A percentile compares a stretch with the other conserved stretches of the same genome.
These are phyloP conservation scores for Zizania latifolia DNA, from an alignment of 176 grass and related monocot genomes.

Conservation along the genomic window DNA sequence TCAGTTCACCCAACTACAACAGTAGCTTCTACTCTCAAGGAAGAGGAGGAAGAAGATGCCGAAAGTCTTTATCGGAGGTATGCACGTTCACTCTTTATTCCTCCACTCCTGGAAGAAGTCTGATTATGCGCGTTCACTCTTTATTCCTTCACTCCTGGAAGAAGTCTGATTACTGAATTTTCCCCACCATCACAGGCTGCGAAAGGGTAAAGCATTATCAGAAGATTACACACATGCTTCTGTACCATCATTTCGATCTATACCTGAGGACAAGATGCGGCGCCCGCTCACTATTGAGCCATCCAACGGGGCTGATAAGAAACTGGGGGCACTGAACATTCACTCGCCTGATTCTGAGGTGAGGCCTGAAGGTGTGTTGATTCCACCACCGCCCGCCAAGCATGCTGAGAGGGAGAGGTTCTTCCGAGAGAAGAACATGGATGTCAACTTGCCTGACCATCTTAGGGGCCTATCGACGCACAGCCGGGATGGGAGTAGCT, in stretches of 20 bases:
- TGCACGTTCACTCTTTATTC: neutral
- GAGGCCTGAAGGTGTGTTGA: conserved; percentile 27
- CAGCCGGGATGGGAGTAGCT: conserved; percentile 60
- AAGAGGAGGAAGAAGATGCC: conserved; percentile 77
- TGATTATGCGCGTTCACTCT: neutral
- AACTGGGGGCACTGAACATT: conserved; percentile 19
- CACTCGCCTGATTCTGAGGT: conserved; percentile 20
- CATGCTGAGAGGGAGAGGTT: conserved; percentile 67
- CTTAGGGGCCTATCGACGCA: conserved; percentile 53
- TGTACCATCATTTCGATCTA: conserved; percentile 34
- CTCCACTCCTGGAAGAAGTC: neutral
- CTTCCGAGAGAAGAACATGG: conserved; percentile 62
- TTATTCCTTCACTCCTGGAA: neutral
- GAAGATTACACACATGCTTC: conserved; percentile 43
- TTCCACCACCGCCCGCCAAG: conserved; percentile 65
- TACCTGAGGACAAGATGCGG: conserved; percentile 64
- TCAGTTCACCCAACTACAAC: conserved; percentile 61
- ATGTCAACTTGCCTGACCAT: conserved; percentile 44
- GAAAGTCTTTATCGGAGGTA: conserved; percentile 88
- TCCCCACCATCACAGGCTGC: conserved; percentile 38
- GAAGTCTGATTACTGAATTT: neutral
- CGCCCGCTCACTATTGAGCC: conserved; percentile 60
- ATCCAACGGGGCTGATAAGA: conserved; percentile 31
- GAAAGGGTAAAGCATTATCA: conserved; percentile 77
- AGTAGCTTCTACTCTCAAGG: conserved; percentile 38